These are phyloP conservation scores for Sarcomyxa edulis DNA, from an alignment of 768 basidiomycete species.

Conservation along the genomic window DNA sequence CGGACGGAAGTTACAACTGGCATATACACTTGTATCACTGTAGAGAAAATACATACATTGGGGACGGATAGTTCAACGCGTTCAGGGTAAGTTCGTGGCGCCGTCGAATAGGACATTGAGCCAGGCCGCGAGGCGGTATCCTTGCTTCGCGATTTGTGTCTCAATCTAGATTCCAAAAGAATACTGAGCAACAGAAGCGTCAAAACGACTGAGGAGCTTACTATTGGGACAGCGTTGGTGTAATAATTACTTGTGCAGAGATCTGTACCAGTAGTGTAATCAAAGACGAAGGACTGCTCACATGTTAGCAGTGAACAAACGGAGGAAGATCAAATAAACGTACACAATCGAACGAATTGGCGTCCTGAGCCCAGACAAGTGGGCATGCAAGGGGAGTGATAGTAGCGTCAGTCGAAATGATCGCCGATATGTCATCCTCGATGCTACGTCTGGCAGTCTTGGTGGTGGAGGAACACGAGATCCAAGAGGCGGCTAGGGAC, in stretches of 20 bases:
- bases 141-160: constrained; percentile 40
- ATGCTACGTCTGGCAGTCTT: constrained; percentile 20
- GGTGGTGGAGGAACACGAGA: constrained; percentile 34
- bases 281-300: neutral
- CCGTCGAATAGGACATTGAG: constrained; percentile 45
- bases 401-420: constrained; percentile 19
- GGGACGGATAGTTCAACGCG: too few species aligned
- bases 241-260: constrained; percentile 39
- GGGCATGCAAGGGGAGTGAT: constrained; percentile 40
- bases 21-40: too few species aligned
- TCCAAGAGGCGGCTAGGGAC: constrained; percentile 27
- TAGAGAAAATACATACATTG: too few species aligned
- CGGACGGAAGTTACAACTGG: too few species aligned
- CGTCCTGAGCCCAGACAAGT: constrained; percentile 40
- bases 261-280: constrained; percentile 34
- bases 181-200: neutral
- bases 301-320: constrained; percentile 1
- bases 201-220: constrained; percentile 14
- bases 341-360: constrained; percentile 41
- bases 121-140: constrained; percentile 46
- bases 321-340: constrained; percentile 6
- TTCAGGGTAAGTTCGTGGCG: constrained; percentile 29
- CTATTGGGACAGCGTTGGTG: constrained; percentile 28
- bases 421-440: constrained; percentile 23
- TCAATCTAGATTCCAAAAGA: too few species aligned